These are phyloP conservation scores for Papiliotrema flavescens DNA, from an alignment of 1,284 basidiomycete species.

Conservation along the genomic window DNA sequence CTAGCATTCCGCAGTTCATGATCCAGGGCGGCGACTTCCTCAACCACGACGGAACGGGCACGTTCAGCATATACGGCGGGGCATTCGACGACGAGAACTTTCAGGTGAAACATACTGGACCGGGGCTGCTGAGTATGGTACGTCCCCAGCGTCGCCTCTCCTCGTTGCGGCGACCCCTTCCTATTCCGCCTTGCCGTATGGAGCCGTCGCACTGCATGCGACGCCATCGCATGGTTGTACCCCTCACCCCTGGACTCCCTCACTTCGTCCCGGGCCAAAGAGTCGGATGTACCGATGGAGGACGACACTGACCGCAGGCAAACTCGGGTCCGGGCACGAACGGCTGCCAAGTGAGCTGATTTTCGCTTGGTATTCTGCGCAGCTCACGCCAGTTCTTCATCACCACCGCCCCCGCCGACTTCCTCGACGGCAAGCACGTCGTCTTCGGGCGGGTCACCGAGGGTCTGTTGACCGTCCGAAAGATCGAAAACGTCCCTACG, in stretches of 20 bases:
- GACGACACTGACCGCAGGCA: slow-evolving; percentile 56
- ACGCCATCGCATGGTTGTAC: background rate
- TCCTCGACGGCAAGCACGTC: slow-evolving; percentile 90
- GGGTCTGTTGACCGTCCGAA: slow-evolving; percentile 82
- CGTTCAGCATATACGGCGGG: slow-evolving; percentile 90
- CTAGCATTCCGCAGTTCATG: slow-evolving; percentile 53
- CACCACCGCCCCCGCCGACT: slow-evolving; percentile 88
- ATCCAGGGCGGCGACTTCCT: slow-evolving; percentile 66
- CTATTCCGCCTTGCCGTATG: background rate
- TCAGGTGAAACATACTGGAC: slow-evolving; percentile 76
- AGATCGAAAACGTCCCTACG: slow-evolving; percentile 90
- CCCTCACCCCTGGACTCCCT: background rate
- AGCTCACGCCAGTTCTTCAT: slow-evolving; percentile 80
- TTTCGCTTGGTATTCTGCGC: background rate
- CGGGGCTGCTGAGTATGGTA: slow-evolving; percentile 83
- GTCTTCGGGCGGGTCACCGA: slow-evolving; percentile 89
- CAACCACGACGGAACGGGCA: slow-evolving; percentile 88
- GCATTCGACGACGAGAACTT: slow-evolving; percentile 98
- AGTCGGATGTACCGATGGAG: background rate
- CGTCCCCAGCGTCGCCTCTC: slow-evolving; percentile 13
- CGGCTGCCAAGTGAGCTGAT: slow-evolving; percentile 68
- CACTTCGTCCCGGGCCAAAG: background rate
- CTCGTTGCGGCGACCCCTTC: background rate
- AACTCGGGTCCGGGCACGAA: slow-evolving; percentile 91
- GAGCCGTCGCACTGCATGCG: background rate